Percentiles rank a stretch among this genome's conserved stretches.
phyloP scores from a whole-genome alignment of 148 eudicot species.

The Pouteria glomerata region DNA sequence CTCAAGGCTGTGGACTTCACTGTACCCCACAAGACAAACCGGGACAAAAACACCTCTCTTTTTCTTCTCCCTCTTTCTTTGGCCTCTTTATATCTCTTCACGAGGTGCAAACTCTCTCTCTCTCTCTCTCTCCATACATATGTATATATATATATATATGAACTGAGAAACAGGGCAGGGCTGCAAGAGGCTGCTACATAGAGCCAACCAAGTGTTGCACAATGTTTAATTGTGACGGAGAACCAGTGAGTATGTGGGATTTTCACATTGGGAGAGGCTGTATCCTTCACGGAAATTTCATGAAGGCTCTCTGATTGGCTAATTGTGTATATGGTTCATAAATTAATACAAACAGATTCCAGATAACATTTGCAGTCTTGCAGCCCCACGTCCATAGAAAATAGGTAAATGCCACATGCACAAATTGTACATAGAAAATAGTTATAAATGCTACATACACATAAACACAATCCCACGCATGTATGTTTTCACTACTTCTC shows the following conservation, averaged over 20 bases:
- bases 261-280: neutral
- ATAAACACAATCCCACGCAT: no score
- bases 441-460: no score
- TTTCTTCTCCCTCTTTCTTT: constrained; percentile 7
- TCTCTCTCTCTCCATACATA: constrained; percentile 11
- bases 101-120: constrained; percentile 26
- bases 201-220: constrained; percentile 1
- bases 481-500: no score
- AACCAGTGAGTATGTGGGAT: neutral
- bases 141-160: neutral
- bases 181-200: neutral
- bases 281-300: no score
- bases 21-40: constrained; percentile 14
- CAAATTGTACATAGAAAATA: no score
- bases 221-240: neutral
- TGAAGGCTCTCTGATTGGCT: no score
- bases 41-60: constrained; percentile 27
- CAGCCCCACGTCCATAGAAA: no score
- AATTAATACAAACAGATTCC: no score
- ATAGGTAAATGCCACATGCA: no score
- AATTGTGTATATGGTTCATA: no score
- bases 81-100: constrained; percentile 25
- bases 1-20: constrained; percentile 10
- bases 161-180: neutral
- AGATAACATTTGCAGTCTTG: no score